Evolutionary conservation across 495 filamentous ascomycete genomes (phyloP).

Genomic region (Trichocladium uniseriatum): DNA sequence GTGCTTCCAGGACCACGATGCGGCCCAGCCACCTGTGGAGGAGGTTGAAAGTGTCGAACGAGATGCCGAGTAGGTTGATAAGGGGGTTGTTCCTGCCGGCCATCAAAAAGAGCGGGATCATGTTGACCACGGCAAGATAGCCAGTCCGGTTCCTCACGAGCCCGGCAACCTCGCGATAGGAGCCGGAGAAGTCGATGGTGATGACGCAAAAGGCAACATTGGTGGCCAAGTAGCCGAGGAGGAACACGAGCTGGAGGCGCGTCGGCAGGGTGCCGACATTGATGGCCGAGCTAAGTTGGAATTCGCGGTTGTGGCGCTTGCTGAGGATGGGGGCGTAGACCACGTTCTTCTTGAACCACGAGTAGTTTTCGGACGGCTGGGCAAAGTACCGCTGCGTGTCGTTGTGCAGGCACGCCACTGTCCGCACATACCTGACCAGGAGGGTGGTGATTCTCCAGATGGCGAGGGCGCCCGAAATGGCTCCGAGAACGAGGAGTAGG

Average conservation of each 20-base stretch:
- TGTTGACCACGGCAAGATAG: conserved; percentile 67
- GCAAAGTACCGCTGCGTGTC: conserved; percentile 53
- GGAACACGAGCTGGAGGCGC: conserved; percentile 68
- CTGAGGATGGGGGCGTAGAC: conserved; percentile 72
- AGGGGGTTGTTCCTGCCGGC: conserved; percentile 55
- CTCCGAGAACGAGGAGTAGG: conserved; percentile 38
- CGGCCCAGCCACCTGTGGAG: conserved; percentile 73
- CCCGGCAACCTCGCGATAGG: conserved; percentile 26
- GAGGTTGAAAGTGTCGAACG: conserved; percentile 71
- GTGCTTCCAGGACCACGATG: conserved; percentile 55
- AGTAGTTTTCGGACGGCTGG: conserved; percentile 41
- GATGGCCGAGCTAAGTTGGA: conserved; percentile 77
- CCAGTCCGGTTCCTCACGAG: conserved; percentile 67
- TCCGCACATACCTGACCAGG: conserved; percentile 61
- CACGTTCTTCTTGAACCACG: conserved; percentile 69
- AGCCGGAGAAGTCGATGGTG: conserved; percentile 55
- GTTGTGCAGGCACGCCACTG: conserved; percentile 58
- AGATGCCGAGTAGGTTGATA: conserved; percentile 51
- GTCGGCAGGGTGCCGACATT: conserved; percentile 86
- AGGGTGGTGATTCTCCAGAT: conserved; percentile 43
- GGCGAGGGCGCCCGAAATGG: conserved; percentile 32
- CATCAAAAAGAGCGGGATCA: conserved; percentile 52
- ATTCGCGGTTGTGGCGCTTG: conserved; percentile 80
- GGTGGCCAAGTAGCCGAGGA: conserved; percentile 59
- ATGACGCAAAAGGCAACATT: conserved; percentile 74